Evolutionary conservation across 2,329 filamentous ascomycete genomes (phyloP), one percentile per base, ranked within the genome.

Genomic region (Colletotrichum sp.): DNA sequence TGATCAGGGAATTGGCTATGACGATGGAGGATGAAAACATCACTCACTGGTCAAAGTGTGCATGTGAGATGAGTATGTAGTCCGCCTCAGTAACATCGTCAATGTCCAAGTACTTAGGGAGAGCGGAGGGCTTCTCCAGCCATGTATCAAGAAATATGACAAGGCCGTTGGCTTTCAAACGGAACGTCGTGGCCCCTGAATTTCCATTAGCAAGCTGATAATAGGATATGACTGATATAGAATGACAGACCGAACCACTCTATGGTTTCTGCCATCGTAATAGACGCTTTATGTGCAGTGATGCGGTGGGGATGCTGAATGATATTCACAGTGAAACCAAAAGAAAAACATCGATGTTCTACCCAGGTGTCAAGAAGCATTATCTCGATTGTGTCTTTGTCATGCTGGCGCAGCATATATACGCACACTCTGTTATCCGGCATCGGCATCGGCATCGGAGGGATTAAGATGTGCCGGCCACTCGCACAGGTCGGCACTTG

Each of bases 31-130:
- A 43, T 39, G 13, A 2, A 24, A 10, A 21, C 18, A 1, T 67
- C 10, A 7, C 43, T 52, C 0, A 79, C 78, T 81, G 79, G 26
- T 80, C 80, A 64, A 81, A 80, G 66, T 81, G 78, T 1, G 80
- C 78, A 59, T 78, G 79, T 6, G 73, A 79, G 28, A 81, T 81
- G 63, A 81, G 76, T 18, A 81, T 81, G 32, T 81, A 81, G 67
- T 81, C 79, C 16, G 67, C 74, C 21, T 79, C 77, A 6, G 32
- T 32, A 2, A 81, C 78, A 30, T 80, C 77, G 5, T 80, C 76
- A 10, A 78, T 55, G 3, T 61, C 63, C 7, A 80, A 74, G 59
- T 72, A 77, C 7, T 34, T 59, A 1, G 66, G 63, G 43, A 80
- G 43, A 10, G 12, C 32, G 6, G 32, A 34, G 6, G 66, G 66